phyloP scores from a whole-genome alignment of 2,329 filamentous ascomycete species.

The Diaporthe helianthi region DNA sequence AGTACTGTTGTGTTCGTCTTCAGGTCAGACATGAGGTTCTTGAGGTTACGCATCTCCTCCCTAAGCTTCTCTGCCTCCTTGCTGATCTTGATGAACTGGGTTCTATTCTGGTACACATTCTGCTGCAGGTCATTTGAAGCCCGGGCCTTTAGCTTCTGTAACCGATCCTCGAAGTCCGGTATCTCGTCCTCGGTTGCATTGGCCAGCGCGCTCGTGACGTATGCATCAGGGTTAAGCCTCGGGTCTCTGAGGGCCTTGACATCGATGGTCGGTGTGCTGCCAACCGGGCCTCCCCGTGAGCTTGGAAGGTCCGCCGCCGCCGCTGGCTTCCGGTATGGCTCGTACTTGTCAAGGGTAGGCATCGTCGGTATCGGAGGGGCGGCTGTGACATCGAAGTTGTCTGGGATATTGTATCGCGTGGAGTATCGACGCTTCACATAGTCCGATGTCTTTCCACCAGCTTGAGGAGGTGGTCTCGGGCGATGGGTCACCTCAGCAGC shows the following conservation, averaged over 20 bases:
- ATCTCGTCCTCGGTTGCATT: conserved; percentile 91
- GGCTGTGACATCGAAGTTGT: conserved; percentile 72
- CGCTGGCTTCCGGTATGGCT: conserved; percentile 47
- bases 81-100: conserved; percentile 98
- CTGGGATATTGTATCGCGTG: conserved; percentile 80
- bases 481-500: conserved; percentile 39
- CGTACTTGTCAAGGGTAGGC: conserved; percentile 66
- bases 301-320: conserved; percentile 20
- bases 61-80: conserved; percentile 99
- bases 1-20: conserved; percentile 77
- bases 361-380: conserved; percentile 73
- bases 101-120: conserved; percentile 95
- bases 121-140: conserved; percentile 88
- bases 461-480: conserved; percentile 57
- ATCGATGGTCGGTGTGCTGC: conserved; percentile 73
- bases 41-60: conserved; percentile 89
- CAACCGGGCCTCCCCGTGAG: conserved; percentile 49
- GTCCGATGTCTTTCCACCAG: conserved; percentile 73
- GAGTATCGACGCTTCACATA: conserved; percentile 95
- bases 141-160: conserved; percentile 78
- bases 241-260: conserved; percentile 81
- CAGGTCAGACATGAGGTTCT: conserved; percentile 90
- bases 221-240: conserved; percentile 59
- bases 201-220: conserved; percentile 74
- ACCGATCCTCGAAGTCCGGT: conserved; percentile 76